Base-by-base conservation (phyloP, 768 basidiomycete species). In the Xerocomus potaroensis region DNA sequence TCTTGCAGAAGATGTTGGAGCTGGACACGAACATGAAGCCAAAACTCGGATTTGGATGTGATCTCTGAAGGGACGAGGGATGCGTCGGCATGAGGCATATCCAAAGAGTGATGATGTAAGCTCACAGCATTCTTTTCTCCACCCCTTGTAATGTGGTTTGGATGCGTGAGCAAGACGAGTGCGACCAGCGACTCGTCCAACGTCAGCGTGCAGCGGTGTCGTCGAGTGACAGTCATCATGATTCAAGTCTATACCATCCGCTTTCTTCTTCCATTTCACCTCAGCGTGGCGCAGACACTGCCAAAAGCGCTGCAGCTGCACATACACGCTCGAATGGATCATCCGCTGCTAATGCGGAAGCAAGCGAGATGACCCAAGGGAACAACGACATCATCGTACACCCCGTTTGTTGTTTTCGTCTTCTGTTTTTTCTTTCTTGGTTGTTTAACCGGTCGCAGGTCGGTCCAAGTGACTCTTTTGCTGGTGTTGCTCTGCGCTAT, bases 401-500 rank as follows among this genome's bases (percentile, higher is more conserved):
- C 24, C 15, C 30, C 3, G 61, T 60, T 33, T 12, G 61, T 63
- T 30, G n/a, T 12, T 36, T 10, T 4, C 45, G 22, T 32, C 35
- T 0, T 39, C 5, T 31, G 12, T 16, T 3, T 2, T 23, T 26
- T n/a, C n/a, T n/a, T n/a, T n/a, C n/a, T n/a, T n/a, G n/a, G n/a
- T n/a, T n/a, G n/a, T n/a, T n/a, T n/a, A n/a, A n/a, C n/a, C n/a
- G n/a, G n/a, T 45, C 22, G 18, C 57, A 89, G 94, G 73, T 97
- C 32, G 68, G 73, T 42, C 70, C 80, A 2, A 76, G 71, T 14
- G 94, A 98, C 62, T 87, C 94, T 9, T 70, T 97, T 24, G 80
- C 91, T 14, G 86, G 91, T 22, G 84, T 98, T 11, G 83, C 95
- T 0, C 72, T 98, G 40, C 90, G 84, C 57, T 96, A 97, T 64